Conservation (phyloP, 257 asterid species). For the Solanum verrucosum region DNA sequence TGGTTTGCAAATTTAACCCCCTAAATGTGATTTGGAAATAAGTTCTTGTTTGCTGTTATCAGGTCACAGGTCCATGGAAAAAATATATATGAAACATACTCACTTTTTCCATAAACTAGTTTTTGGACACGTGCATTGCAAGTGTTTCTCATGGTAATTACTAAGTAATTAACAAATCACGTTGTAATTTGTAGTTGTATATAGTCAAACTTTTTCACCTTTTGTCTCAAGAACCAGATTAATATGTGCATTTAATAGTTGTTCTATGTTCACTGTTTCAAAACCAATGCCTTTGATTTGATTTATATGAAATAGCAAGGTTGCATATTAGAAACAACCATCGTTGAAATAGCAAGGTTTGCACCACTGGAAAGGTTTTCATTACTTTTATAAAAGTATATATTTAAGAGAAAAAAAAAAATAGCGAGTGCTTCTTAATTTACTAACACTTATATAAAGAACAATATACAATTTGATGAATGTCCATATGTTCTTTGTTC, state of each 20-base stretch:
- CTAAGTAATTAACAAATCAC: not conserved
- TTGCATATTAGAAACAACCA: not conserved
- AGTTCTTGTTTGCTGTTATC: not conserved
- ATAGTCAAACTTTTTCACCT: not conserved
- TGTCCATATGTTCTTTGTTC: not conserved
- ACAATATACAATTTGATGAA: not conserved
- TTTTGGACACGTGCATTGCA: not conserved
- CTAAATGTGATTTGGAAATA: not conserved
- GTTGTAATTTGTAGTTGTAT: not conserved
- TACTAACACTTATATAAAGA: not conserved
- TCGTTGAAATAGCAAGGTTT: not conserved
- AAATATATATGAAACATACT: not conserved
- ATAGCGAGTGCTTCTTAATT: not conserved
- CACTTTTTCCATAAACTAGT: not conserved
- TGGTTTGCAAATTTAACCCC: conserved; percentile 29
- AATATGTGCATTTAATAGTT: not conserved
- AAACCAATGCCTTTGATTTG: not conserved
- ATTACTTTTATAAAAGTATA: not conserved
- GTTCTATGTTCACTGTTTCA: not conserved
- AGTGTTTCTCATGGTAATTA: not conserved
- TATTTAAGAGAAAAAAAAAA: not conserved
- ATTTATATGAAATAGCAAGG: not conserved
- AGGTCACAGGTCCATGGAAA: not conserved
- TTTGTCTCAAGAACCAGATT: not conserved
- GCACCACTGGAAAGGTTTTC: not conserved